phyloP scores from a whole-genome alignment of 345 rosid species.

The Populus deltoides region DNA sequence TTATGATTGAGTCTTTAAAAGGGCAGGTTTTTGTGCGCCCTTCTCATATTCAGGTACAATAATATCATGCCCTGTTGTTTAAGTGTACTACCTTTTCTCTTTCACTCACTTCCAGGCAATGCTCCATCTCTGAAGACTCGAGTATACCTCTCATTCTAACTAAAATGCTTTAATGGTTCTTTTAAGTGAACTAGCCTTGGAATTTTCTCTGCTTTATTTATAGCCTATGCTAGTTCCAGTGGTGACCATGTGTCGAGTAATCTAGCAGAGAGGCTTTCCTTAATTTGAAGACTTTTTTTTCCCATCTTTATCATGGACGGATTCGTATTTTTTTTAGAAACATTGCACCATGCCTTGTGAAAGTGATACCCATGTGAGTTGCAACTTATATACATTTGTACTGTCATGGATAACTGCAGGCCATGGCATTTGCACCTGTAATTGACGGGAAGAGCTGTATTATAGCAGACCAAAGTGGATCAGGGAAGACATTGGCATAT shows the following conservation, averaged over 20 bases:
- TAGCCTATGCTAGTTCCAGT: background rate
- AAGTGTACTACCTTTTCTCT: background rate
- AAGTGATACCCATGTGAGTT: background rate
- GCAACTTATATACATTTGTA: conserved; percentile 3
- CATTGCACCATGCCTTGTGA: background rate
- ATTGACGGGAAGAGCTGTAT: conserved; percentile 75
- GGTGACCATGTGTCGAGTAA: background rate
- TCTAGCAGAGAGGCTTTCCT: background rate
- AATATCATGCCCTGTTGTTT: background rate
- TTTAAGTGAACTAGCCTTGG: background rate
- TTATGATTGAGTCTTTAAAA: conserved; percentile 63
- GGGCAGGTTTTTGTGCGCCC: conserved; percentile 60
- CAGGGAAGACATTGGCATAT: conserved; percentile 95
- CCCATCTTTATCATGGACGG: background rate
- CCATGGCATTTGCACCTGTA: conserved; percentile 75
- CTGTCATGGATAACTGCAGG: conserved; percentile 48
- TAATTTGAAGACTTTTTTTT: background rate
- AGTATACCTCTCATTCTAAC: background rate
- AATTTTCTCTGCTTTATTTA: background rate
- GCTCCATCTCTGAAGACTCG: background rate
- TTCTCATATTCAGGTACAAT: conserved; percentile 73
- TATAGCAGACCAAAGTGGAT: conserved; percentile 97
- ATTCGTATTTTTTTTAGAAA: background rate
- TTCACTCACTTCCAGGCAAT: background rate
- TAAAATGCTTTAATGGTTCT: background rate